phyloP scores from a whole-genome alignment of 352 stramenopile species.

The Pythium chondricola region DNA sequence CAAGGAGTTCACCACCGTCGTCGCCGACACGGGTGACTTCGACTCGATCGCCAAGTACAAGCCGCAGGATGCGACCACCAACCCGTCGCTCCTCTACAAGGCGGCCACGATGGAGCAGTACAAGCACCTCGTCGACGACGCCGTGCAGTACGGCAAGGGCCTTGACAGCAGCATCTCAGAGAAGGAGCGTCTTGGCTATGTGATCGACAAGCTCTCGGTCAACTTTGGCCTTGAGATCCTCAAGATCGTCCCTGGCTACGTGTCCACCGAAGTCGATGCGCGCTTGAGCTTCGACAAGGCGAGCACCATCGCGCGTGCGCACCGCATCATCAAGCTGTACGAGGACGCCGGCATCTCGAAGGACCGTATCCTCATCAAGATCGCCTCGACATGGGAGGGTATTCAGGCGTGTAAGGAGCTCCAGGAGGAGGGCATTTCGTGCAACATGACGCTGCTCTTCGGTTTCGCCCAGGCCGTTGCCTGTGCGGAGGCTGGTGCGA shows the following conservation, averaged over 20 bases:
- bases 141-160: constrained; percentile 90
- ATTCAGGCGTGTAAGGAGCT: constrained; percentile 96
- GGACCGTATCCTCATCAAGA: constrained; percentile 97
- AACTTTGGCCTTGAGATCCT: constrained; percentile 98
- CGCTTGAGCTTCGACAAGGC: constrained; percentile 96
- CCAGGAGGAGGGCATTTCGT: constrained; percentile 96
- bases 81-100: constrained; percentile 99
- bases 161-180: constrained; percentile 59
- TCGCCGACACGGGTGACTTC: constrained; percentile 97
- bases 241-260: constrained; percentile 95
- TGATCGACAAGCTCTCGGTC: constrained; percentile 98
- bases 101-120: constrained; percentile 96
- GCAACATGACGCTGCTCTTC: constrained; percentile 99
- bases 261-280: constrained; percentile 98
- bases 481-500: constrained; percentile 92
- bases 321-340: constrained; percentile 97
- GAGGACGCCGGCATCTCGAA: constrained; percentile 92
- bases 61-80: constrained; percentile 98
- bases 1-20: constrained; percentile 96
- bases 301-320: constrained; percentile 86
- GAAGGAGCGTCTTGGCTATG: constrained; percentile 83
- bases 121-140: constrained; percentile 93
- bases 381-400: constrained; percentile 97
- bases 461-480: constrained; percentile 95
- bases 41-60: constrained; percentile 88